Evolutionary conservation across 208 protist species (phyloP).

Genomic region (Porcisia deanei): DNA sequence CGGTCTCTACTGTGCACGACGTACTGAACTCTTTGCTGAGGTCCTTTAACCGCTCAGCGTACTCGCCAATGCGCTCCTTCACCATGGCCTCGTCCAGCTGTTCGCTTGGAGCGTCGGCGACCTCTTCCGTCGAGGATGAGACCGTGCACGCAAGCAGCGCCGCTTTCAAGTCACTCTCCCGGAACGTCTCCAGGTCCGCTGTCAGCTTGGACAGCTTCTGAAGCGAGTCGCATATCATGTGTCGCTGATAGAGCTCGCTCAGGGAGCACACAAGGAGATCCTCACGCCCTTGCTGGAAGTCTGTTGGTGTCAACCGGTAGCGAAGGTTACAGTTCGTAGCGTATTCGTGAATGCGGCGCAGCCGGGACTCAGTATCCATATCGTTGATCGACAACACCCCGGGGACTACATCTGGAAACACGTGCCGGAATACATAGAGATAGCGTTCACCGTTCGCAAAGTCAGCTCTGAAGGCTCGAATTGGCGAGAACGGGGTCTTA

Average conservation of each 20-base stretch:
- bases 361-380: slow-evolving; percentile 41
- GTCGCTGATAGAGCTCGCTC: slow-evolving; percentile 46
- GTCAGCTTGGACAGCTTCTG: slow-evolving; percentile 4
- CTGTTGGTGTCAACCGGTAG: slow-evolving; percentile 44
- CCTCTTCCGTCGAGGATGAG: background rate
- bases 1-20: slow-evolving; percentile 4
- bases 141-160: slow-evolving; percentile 8
- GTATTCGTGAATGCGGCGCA: slow-evolving; percentile 54
- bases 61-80: slow-evolving; percentile 1
- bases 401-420: slow-evolving; percentile 46
- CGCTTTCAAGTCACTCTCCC: slow-evolving; percentile 9
- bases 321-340: slow-evolving; percentile 39
- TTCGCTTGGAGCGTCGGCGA: background rate
- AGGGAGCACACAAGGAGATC: slow-evolving; percentile 68
- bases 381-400: slow-evolving; percentile 25
- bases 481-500: slow-evolving; percentile 11
- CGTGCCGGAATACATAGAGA: slow-evolving; percentile 48
- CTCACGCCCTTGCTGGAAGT: slow-evolving; percentile 67
- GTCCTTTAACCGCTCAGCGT: slow-evolving; percentile 12
- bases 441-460: slow-evolving; percentile 73
- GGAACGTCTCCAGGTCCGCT: slow-evolving; percentile 18
- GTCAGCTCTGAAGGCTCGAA: slow-evolving; percentile 61
- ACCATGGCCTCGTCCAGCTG: slow-evolving; percentile 23
- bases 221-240: slow-evolving; percentile 24
- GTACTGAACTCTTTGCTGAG: slow-evolving; percentile 9